These are phyloP conservation scores for Blastobotrys buckinghamii DNA, from an alignment of 1,139 yeast species.

Conservation along the genomic window DNA sequence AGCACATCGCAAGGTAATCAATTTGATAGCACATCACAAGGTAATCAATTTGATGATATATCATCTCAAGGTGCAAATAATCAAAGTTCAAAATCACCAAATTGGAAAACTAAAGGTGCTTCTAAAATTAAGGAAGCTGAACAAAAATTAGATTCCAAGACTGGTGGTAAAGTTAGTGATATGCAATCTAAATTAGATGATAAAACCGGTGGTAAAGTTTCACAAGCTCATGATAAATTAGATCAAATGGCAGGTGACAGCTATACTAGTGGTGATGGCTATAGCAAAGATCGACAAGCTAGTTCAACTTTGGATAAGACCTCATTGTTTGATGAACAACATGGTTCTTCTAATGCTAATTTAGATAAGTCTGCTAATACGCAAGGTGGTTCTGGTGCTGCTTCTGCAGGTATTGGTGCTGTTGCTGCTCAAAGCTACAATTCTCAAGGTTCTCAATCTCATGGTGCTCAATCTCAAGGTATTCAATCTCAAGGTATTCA, in stretches of 20 bases:
- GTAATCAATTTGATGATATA: too few relatives aligned
- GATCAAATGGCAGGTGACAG: neutral
- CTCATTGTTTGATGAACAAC: neutral
- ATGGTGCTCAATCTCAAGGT: neutral
- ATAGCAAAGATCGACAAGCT: neutral
- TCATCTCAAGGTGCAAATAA: neutral
- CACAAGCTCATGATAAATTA: neutral
- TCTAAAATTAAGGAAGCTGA: neutral
- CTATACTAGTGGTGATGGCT: neutral
- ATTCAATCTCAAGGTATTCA: neutral
- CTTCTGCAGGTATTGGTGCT: conserved; percentile 12
- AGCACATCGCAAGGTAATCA: too few relatives aligned
- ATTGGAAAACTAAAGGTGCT: conserved; percentile 1
- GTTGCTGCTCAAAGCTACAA: too few relatives aligned
- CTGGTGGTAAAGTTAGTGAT: conserved; percentile 2
- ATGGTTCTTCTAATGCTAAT: neutral
- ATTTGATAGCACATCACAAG: too few relatives aligned
- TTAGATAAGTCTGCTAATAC: neutral
- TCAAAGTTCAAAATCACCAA: neutral
- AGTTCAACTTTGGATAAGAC: conserved; percentile 3
- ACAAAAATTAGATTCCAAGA: neutral
- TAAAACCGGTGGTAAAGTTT: conserved; percentile 5
- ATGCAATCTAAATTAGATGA: neutral
- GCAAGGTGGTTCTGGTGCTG: conserved; percentile 11
- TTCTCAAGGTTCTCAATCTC: neutral